Conservation (phyloP, 2,329 filamentous ascomycete genomes). For the Balansia obtecta region DNA sequence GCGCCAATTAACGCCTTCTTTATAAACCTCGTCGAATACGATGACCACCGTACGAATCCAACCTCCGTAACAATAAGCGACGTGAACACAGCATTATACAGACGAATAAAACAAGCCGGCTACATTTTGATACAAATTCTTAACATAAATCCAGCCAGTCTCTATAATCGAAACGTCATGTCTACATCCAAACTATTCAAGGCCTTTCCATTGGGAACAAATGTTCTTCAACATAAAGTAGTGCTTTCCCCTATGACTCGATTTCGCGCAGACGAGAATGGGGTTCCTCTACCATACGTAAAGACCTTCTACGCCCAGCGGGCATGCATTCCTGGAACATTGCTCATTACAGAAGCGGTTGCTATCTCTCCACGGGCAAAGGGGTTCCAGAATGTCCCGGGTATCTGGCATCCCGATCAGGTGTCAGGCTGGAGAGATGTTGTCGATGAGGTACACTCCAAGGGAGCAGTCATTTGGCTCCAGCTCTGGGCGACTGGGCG, state of each 20-base stretch:
- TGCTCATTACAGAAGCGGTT: constrained; percentile 34
- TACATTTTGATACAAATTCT: no score
- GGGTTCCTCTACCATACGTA: constrained; percentile 13
- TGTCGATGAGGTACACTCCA: constrained; percentile 48
- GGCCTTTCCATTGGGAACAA: constrained; percentile 28
- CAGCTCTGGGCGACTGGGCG: constrained; percentile 54
- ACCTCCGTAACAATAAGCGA: no score
- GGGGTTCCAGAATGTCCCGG: constrained; percentile 34
- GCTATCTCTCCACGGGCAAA: constrained; percentile 23
- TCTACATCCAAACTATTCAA: constrained; percentile 23
- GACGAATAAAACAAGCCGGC: no score
- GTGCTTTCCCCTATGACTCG: constrained; percentile 46
- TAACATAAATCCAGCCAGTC: no score
- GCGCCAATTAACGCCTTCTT: no score
- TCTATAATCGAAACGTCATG: not conserved
- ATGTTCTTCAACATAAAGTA: constrained; percentile 30
- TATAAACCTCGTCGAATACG: no score
- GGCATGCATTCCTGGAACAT: constrained; percentile 26
- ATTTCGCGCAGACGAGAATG: constrained; percentile 29
- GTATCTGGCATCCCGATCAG: constrained; percentile 45
- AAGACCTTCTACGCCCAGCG: constrained; percentile 38
- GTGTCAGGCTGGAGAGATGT: constrained; percentile 47
- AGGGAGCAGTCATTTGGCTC: constrained; percentile 39
- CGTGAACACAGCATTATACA: no score
- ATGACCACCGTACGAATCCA: no score